Evolutionary conservation across 805 yeast genomes (phyloP), one percentile per base, ranked within the genome.

Genomic region (Ogataea wickerhamii): DNA sequence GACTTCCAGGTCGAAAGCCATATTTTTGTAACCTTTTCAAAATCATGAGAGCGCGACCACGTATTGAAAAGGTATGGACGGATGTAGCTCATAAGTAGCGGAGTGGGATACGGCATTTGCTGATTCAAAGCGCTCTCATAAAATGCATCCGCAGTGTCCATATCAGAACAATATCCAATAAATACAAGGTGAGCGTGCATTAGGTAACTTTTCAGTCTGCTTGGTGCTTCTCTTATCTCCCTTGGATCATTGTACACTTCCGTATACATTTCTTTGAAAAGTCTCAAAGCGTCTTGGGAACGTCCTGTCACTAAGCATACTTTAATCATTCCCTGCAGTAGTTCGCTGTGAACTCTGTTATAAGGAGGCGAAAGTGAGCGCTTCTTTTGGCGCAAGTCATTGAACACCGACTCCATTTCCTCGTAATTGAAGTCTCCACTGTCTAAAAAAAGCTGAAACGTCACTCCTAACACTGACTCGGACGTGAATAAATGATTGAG

Each of bases 181-280:
- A 87, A 86, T 4, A 81, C 69, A 43, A 84, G 69, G 65, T 87
- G 95, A 32, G 86, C 81, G 53, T 81, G 85, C 17, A 82, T 73
- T 58, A 84, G 64, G 23, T 81, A 73, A 30, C 77, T 70, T 32
- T 44, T 48, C 66, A 63, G 55, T 61, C 65, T 51, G 10, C 47
- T 49, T 16, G 60, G 59, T 4, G 36, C 35, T 11, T 32, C 17
- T 27, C 51, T 45, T 20, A 48, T 44, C 10, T 36, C 41, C 5
- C 42, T 43, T 37, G 50, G 53, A 14, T 51, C 50, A 16, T 47
- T 32, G 28, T 75, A 74, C 25, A 74, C 67, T 21, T 68, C 66
- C 32, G 68, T 65, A 48, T 82, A 76, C 43, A 84, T 60, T 29
- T 73, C 72, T 52, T 76, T 78, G 57, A 84, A 82, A 29, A 76